Evolutionary conservation across 257 asterid species (phyloP).

Genomic region (Petunia secreta): DNA sequence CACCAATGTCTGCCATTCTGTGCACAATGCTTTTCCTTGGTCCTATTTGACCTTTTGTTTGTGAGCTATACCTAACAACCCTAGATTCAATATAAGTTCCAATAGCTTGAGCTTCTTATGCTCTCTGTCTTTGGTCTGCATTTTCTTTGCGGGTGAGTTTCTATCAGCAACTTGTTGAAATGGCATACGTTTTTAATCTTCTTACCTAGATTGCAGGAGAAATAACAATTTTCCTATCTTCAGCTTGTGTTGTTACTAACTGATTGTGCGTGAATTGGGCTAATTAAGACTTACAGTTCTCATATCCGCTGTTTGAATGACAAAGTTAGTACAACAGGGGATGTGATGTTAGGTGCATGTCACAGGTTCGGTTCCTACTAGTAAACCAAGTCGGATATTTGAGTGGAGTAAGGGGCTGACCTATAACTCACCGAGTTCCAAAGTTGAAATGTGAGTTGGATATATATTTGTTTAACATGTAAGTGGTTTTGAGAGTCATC

Average conservation of each 20-base stretch:
- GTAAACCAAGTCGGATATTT: too few relatives aligned
- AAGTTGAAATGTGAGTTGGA: neutral
- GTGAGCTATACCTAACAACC: neutral
- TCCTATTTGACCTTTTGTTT: constrained; percentile 1
- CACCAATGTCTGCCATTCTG: neutral
- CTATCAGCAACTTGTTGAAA: neutral
- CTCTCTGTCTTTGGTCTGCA: neutral
- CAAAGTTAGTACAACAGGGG: too few relatives aligned
- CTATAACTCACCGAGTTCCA: too few relatives aligned
- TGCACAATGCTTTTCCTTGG: neutral
- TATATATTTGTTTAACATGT: neutral
- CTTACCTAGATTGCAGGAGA: constrained; percentile 19
- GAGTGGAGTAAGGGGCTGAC: too few relatives aligned
- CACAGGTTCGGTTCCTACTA: too few relatives aligned
- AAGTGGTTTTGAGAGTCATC: neutral
- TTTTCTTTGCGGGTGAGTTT: neutral
- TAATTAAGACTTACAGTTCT: neutral
- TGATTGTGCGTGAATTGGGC: neutral
- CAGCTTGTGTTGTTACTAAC: neutral
- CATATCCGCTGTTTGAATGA: neutral
- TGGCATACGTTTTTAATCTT: neutral
- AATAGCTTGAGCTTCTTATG: neutral
- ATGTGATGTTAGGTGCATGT: too few relatives aligned
- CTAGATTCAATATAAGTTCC: constrained; percentile 1
- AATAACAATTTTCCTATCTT: neutral